These are phyloP conservation scores for Suhomyces panamericanus DNA, from an alignment of 1,139 yeast species.

Conservation along the genomic window DNA sequence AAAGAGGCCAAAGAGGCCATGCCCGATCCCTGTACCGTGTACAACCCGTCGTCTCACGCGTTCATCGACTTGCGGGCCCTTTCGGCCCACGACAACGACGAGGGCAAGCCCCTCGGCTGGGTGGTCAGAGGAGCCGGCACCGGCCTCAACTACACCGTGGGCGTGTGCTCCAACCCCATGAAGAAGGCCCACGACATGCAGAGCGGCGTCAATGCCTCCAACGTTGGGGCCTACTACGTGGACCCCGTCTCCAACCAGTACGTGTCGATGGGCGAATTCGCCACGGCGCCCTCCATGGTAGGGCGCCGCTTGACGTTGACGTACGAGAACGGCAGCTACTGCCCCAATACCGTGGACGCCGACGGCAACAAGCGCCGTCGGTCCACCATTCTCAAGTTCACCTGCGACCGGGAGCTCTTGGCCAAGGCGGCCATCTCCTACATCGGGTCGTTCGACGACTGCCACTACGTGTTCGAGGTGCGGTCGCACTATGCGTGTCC, in stretches of 20 bases:
- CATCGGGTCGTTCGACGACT: constrained; percentile 71
- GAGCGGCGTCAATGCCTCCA: constrained; percentile 44
- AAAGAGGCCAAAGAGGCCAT: constrained; percentile 18
- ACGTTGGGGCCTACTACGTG: constrained; percentile 68
- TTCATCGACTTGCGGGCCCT: constrained; percentile 57
- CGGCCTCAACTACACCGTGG: constrained; percentile 74
- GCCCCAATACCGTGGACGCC: constrained; percentile 41
- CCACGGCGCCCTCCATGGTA: constrained; percentile 61
- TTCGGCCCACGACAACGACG: constrained; percentile 38
- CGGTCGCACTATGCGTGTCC: constrained; percentile 89
- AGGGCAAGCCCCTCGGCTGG: constrained; percentile 55
- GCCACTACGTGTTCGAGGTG: constrained; percentile 83
- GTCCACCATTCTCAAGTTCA: constrained; percentile 69
- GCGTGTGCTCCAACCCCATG: constrained; percentile 72
- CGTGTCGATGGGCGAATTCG: constrained; percentile 65
- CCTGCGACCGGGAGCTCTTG: constrained; percentile 76
- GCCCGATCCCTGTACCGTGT: constrained; percentile 54
- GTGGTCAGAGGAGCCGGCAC: constrained; percentile 69
- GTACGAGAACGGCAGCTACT: constrained; percentile 71
- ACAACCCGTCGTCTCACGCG: constrained; percentile 52
- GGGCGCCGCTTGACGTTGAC: constrained; percentile 73
- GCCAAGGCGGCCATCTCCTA: constrained; percentile 67
- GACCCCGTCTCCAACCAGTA: constrained; percentile 51
- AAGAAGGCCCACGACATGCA: constrained; percentile 37
- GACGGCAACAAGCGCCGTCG: constrained; percentile 50